Percentiles rank a stretch among this genome's conserved stretches.
Evolutionary conservation across 129 eudicot genomes (phyloP).

Genomic region (Centrapalus pauciflorus): DNA sequence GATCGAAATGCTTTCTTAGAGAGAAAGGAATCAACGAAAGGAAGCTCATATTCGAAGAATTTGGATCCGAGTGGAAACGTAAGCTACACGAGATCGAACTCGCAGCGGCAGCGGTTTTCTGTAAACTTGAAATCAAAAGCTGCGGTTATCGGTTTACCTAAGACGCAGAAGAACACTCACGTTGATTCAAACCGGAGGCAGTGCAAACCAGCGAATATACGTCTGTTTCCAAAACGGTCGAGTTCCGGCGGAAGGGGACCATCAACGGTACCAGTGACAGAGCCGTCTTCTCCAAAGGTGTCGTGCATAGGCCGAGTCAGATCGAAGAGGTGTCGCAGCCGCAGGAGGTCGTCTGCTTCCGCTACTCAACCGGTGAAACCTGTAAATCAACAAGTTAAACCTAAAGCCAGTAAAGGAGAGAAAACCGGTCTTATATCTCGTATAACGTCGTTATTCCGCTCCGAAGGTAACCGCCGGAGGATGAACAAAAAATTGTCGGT

Average conservation of each 20-base stretch:
- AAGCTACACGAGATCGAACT: constrained; percentile 27
- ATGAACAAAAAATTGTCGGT: constrained; percentile 3
- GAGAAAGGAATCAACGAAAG: constrained; percentile 71
- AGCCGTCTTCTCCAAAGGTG: constrained; percentile 92
- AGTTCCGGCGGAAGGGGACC: constrained; percentile 34
- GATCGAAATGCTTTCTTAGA: constrained; percentile 67
- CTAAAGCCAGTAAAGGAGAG: constrained; percentile 15
- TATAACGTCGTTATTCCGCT: constrained; percentile 46
- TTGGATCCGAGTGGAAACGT: constrained; percentile 13
- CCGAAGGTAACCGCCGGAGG: constrained; percentile 23
- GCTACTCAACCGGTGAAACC: constrained; percentile 8
- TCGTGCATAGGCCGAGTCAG: constrained; percentile 91
- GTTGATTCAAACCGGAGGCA: constrained; percentile 42
- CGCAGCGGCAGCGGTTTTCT: constrained; percentile 60
- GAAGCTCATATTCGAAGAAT: constrained; percentile 24
- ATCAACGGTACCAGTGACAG: constrained; percentile 19
- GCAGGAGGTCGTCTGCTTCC: constrained; percentile 22
- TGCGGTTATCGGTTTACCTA: constrained; percentile 61
- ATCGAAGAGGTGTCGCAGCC: constrained; percentile 55
- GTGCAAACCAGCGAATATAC: constrained; percentile 40
- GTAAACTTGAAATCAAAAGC: constrained; percentile 53
- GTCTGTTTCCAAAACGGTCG: constrained; percentile 67
- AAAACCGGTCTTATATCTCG: constrained; percentile 43
- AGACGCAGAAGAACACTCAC: constrained; percentile 52
- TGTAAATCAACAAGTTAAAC: constrained; percentile 9